These are phyloP conservation scores for Physcomitrellopsis africana DNA, from an alignment of 225 moss, liverwort and hornwort species.

Conservation along the genomic window DNA sequence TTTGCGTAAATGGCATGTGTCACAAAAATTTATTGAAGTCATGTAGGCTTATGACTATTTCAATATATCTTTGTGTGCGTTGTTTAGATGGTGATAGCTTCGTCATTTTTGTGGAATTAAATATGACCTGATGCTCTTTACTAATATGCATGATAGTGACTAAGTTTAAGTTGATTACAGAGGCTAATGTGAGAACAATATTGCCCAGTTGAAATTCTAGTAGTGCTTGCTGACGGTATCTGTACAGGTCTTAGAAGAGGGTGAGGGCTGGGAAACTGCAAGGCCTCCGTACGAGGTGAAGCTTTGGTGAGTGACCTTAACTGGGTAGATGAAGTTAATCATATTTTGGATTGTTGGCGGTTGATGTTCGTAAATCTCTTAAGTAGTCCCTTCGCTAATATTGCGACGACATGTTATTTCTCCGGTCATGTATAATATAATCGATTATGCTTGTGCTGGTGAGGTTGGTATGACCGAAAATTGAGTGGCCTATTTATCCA, in stretches of 20 bases:
- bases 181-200: neutral
- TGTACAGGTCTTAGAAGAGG: constrained; percentile 75
- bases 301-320: constrained; percentile 67
- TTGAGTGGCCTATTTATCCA: neutral
- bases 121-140: neutral
- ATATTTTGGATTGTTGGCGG: neutral
- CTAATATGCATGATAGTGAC: neutral
- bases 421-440: constrained; percentile 17
- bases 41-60: neutral
- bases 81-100: neutral
- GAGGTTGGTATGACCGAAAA: too few species aligned
- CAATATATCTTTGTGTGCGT: neutral
- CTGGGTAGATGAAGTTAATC: constrained; percentile 18
- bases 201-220: constrained; percentile 12
- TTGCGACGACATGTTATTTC: constrained; percentile 15
- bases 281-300: constrained; percentile 90
- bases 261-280: constrained; percentile 97
- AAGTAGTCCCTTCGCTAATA: constrained; percentile 1
- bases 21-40: neutral
- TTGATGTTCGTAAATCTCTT: neutral
- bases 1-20: constrained; percentile 9
- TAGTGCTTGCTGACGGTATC: constrained; percentile 29
- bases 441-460: neutral
- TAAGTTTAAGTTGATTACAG: constrained; percentile 18
- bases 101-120: neutral